Conservation (phyloP, 805 yeast species). For the Saccharomycopsis fermentans region DNA sequence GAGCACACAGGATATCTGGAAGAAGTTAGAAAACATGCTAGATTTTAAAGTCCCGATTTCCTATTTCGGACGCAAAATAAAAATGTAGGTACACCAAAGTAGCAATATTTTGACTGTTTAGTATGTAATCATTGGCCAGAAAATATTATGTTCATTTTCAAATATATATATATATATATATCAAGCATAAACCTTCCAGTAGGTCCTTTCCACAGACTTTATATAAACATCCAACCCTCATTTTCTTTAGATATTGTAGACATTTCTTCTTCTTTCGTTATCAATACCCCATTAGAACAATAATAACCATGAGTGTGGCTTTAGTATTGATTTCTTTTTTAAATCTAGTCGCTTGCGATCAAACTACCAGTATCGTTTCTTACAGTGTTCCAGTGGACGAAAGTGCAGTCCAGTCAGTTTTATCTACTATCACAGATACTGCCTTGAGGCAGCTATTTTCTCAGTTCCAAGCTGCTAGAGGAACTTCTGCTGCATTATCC, state of each 20-base stretch:
- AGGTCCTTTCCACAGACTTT: too few species aligned
- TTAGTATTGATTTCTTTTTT: neutral
- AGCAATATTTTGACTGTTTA: too few species aligned
- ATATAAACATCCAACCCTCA: too few species aligned
- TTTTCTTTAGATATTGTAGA: too few species aligned
- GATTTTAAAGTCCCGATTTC: neutral
- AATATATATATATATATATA: too few species aligned
- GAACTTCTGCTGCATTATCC: constrained; percentile 18
- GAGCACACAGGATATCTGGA: neutral
- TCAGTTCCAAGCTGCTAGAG: constrained; percentile 17
- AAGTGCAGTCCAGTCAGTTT: constrained; percentile 6
- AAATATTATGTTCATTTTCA: too few species aligned
- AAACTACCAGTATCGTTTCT: neutral
- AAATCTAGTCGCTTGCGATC: neutral
- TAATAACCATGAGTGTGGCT: neutral
- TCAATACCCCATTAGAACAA: too few species aligned
- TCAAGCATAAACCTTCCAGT: too few species aligned
- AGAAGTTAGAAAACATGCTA: neutral
- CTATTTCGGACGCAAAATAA: neutral
- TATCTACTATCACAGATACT: constrained; percentile 16
- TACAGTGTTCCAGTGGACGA: constrained; percentile 13
- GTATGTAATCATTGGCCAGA: too few species aligned
- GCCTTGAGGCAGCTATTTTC: constrained; percentile 10
- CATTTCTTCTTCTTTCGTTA: too few species aligned
- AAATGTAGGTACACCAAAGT: too few species aligned